Conservation (phyloP, 1,284 basidiomycete genomes). For the Mrakiaceae sp. region DNA sequence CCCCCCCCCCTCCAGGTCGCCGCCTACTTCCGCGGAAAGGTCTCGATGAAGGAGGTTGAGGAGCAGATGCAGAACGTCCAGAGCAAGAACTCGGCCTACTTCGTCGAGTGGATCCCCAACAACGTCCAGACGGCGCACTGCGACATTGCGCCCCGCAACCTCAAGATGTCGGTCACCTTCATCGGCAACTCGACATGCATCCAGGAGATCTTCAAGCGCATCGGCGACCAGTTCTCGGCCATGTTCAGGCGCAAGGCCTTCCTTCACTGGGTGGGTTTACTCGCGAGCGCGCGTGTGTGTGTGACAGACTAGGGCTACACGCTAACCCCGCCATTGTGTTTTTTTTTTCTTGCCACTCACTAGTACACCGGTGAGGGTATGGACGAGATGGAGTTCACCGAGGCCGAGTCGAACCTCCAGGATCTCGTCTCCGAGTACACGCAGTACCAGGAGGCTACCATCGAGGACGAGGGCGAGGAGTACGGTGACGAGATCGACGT, state of each 20-base stretch:
- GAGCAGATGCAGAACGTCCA: constrained; percentile 97
- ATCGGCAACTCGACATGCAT: constrained; percentile 93
- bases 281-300: neutral
- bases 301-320: neutral
- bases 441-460: neutral
- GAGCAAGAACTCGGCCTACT: constrained; percentile 94
- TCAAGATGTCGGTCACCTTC: constrained; percentile 91
- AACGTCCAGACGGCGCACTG: constrained; percentile 88
- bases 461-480: neutral
- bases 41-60: constrained; percentile 98
- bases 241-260: constrained; percentile 99
- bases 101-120: constrained; percentile 98
- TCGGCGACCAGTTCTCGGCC: constrained; percentile 91
- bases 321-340: too few species aligned
- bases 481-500: neutral
- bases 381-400: constrained; percentile 72
- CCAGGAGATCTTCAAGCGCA: constrained; percentile 95
- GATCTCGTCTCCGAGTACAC: constrained; percentile 67
- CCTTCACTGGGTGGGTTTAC: constrained; percentile 55
- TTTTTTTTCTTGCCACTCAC: constrained; percentile 38
- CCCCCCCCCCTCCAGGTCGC: constrained; percentile 56
- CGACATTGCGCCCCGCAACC: constrained; percentile 82
- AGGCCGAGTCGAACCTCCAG: constrained; percentile 94
- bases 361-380: constrained; percentile 84
- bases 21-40: constrained; percentile 96